Base-by-base conservation (phyloP, 495 filamentous ascomycete species). In the Neurospora sp. region DNA sequence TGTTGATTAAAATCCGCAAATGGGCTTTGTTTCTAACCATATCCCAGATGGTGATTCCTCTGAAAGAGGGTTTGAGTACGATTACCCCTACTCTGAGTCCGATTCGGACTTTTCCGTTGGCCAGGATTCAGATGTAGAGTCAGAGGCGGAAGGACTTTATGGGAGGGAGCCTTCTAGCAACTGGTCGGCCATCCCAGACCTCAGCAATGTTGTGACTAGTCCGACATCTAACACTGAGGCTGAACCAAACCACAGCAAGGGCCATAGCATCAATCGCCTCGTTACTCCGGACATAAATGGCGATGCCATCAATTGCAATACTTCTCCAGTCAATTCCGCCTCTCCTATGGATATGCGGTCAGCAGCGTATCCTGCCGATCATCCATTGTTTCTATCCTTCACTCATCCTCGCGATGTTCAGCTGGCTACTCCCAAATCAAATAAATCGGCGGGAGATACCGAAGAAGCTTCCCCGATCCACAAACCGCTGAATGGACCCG, bases 381-480 rank as follows among this genome's bases (percentile, higher is more conserved):
- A 22, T 53, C 45, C 20, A 22, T 22, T 1, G 10, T 59, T 59
- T 27, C 4, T 59, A 12, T 73, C 40, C 68, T 48, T 75, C n/a
- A 73, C 75, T 68, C 72, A 73, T 10, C 39, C 48, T 16, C 31
- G 68, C 40, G 48, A 38, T 65, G 27, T 44, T 68, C 12, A 59
- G 68, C 7, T 72, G 69, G 37, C 41, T 10, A 14, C 69, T 40
- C 39, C 20, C 71, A 40, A 69, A 16, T 61, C 35, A 9, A 61
- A 59, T 72, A 22, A 37, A 70, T 40, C 71, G 82, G 40, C 77
- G 78, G 82, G 38, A 83, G 83, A 72, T 83, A 82, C 22, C 84
- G 83, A 20, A 82, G 83, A 76, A 76, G 74, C 38, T 73, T 59
- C 27, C 71, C 70, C n/a, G n/a, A 72, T 8, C 68, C 72, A 42